These are phyloP conservation scores for Zangia roseola DNA, from an alignment of 768 basidiomycete species.

Conservation along the genomic window DNA sequence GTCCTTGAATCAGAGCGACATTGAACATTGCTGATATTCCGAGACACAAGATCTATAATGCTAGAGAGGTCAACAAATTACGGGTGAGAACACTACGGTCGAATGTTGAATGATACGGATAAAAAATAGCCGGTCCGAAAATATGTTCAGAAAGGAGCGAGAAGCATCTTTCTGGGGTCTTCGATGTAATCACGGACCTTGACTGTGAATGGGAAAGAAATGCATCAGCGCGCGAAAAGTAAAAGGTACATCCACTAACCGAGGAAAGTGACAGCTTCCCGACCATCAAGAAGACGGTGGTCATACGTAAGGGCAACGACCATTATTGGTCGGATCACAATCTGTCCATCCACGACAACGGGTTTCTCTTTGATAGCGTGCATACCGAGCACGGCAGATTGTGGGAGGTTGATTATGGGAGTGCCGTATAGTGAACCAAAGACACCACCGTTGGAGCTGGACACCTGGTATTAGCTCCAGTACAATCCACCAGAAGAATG, in stretches of 20 bases:
- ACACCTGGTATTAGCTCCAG: background rate
- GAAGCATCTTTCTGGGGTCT: conserved; percentile 90
- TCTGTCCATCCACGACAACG: conserved; percentile 91
- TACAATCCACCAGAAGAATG: background rate
- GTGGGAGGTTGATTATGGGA: conserved; percentile 98
- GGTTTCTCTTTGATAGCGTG: conserved; percentile 91
- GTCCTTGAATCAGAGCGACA: background rate
- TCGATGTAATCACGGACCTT: conserved; percentile 93
- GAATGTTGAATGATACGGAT: background rate
- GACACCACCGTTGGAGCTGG: conserved; percentile 96
- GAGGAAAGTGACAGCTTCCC: conserved; percentile 97
- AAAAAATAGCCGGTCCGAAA: background rate
- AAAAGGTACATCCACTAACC: conserved; percentile 49
- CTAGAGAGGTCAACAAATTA: conserved; percentile 12
- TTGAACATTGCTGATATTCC: background rate
- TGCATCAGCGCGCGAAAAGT: conserved; percentile 2
- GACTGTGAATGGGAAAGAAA: conserved; percentile 43
- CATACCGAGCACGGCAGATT: conserved; percentile 94
- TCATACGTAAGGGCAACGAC: conserved; percentile 92
- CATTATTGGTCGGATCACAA: conserved; percentile 97
- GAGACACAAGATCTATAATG: conserved; percentile 5
- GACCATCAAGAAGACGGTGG: conserved; percentile 91
- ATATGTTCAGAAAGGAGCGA: conserved; percentile 36
- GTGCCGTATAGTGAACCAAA: conserved; percentile 97
- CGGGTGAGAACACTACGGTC: conserved; percentile 9